These are phyloP conservation scores for Elaphomyces granulatus DNA, from an alignment of 495 filamentous ascomycete genomes.

Conservation along the genomic window DNA sequence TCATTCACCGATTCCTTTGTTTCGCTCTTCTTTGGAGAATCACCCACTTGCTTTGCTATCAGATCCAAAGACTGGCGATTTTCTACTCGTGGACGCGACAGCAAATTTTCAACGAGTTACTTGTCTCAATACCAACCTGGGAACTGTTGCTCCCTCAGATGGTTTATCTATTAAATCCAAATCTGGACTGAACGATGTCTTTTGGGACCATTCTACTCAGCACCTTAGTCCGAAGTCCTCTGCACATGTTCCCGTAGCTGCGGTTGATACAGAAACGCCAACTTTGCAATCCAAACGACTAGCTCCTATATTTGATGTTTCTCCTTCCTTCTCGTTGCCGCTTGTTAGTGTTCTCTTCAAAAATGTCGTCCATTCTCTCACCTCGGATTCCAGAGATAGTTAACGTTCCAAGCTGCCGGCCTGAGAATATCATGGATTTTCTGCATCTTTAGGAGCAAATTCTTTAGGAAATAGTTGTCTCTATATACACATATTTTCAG, in stretches of 20 bases:
- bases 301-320: conserved; percentile 57
- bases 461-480: too few relatives aligned
- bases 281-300: conserved; percentile 52
- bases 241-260: conserved; percentile 13
- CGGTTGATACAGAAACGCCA: conserved; percentile 29
- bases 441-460: too few relatives aligned
- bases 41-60: conserved; percentile 25
- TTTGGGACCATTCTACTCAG: conserved; percentile 21
- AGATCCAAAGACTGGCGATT: conserved; percentile 38
- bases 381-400: too few relatives aligned
- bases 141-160: conserved; percentile 35
- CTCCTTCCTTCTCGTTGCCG: conserved; percentile 60
- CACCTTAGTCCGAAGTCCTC: conserved; percentile 15
- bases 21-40: conserved; percentile 15
- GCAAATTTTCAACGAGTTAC: conserved; percentile 34
- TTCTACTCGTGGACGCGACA: conserved; percentile 35
- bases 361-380: too few relatives aligned
- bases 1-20: conserved; percentile 16
- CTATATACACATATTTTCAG: too few relatives aligned
- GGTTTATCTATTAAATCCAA: conserved; percentile 26
- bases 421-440: too few relatives aligned
- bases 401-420: too few relatives aligned
- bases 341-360: conserved; percentile 66
- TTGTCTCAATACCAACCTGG: conserved; percentile 40
- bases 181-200: conserved; percentile 36